phyloP scores from a whole-genome alignment of 768 basidiomycete species.

The Leucocoprinus birnbaumii region DNA sequence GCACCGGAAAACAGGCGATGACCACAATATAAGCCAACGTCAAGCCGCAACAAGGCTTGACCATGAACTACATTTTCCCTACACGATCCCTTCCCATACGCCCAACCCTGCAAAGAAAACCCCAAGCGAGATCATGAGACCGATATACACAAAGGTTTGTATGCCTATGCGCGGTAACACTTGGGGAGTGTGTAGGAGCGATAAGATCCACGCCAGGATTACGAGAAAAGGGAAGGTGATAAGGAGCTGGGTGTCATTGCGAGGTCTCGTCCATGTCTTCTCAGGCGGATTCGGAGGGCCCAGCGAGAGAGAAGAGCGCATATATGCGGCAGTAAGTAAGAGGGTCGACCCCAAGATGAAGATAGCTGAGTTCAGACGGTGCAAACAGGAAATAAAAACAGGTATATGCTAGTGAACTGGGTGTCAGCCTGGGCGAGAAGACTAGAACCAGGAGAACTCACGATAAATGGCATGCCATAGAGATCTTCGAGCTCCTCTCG shows the following conservation, averaged over 20 bases:
- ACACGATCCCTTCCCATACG: conserved; percentile 60
- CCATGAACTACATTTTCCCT: not conserved
- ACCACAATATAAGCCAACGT: not conserved
- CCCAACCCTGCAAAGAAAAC: conserved; percentile 72
- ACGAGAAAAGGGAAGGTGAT: conserved; percentile 42
- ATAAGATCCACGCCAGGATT: conserved; percentile 49
- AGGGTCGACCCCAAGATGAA: conserved; percentile 68
- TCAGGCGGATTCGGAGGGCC: not conserved
- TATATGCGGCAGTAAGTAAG: conserved; percentile 57
- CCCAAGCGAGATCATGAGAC: conserved; percentile 62
- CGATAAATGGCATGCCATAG: conserved; percentile 78
- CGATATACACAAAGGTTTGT: conserved; percentile 73
- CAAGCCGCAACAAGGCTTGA: not conserved
- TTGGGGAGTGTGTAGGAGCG: conserved; percentile 63
- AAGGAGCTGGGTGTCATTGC: conserved; percentile 31
- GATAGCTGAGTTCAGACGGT: conserved; percentile 71
- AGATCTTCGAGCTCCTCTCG: conserved; percentile 78
- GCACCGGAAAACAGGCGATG: not conserved
- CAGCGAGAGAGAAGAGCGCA: conserved; percentile 35
- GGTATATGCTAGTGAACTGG: conserved; percentile 57
- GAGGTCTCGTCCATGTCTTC: not conserved
- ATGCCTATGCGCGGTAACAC: conserved; percentile 73
- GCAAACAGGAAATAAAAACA: conserved; percentile 73
- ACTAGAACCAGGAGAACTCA: conserved; percentile 34
- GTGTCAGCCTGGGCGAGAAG: conserved; percentile 5